Evolutionary conservation across 192 early-diverging fungal species (phyloP).

Genomic region (Backusella australiensis): DNA sequence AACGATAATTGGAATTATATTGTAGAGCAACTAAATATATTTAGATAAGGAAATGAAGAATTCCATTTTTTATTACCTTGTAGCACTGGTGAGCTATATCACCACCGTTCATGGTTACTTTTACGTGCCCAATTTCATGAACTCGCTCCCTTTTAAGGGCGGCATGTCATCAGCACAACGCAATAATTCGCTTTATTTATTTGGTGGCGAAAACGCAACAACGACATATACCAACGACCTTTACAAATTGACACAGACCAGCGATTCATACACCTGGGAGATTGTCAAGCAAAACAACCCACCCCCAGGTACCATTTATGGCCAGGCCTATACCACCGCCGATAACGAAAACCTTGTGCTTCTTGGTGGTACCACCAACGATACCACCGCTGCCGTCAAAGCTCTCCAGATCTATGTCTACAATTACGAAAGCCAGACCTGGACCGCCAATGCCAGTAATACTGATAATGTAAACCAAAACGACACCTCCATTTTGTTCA

Average conservation of each 20-base stretch:
- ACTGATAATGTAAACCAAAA: background rate
- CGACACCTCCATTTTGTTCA: background rate
- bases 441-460: background rate
- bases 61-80: background rate
- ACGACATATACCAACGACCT: background rate
- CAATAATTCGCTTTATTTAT: conserved; percentile 1
- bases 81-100: background rate
- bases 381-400: background rate
- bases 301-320: conserved; percentile 6
- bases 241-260: conserved; percentile 6
- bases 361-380: background rate
- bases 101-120: conserved; percentile 19
- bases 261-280: conserved; percentile 3
- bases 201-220: conserved; percentile 13
- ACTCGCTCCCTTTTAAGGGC: conserved; percentile 16
- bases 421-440: background rate
- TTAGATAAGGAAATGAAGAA: background rate
- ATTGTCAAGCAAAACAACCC: background rate
- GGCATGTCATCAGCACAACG: background rate
- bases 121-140: conserved; percentile 16
- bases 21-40: background rate
- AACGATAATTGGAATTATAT: background rate
- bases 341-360: background rate
- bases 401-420: background rate
- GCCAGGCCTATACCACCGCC: background rate